Conservation (phyloP, 2,329 filamentous ascomycete species). For the Paraphoma chrysanthemicola region DNA sequence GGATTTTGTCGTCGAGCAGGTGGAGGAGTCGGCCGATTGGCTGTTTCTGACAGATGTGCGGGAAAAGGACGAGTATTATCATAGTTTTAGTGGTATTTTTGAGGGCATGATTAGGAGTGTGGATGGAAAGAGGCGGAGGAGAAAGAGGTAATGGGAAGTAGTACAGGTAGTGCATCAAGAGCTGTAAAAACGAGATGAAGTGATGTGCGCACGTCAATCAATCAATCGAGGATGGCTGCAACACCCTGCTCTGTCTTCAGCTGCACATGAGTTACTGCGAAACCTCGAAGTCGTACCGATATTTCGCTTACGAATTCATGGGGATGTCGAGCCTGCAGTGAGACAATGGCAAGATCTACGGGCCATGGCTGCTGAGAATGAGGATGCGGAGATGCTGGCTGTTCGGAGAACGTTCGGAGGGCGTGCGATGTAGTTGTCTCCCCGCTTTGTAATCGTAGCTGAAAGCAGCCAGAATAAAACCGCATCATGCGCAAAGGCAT, state of each 20-base stretch:
- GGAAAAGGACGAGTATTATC: slow-evolving; percentile 35
- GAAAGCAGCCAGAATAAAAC: too few species aligned
- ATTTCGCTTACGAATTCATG: too few species aligned
- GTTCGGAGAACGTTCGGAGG: neutral
- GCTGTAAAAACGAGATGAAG: neutral
- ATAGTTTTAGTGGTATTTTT: slow-evolving; percentile 35
- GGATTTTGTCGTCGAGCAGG: slow-evolving; percentile 37
- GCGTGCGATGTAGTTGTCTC: neutral
- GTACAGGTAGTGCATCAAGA: neutral
- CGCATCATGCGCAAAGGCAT: too few species aligned
- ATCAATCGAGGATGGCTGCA: too few species aligned
- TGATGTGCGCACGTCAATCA: neutral
- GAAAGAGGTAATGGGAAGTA: neutral
- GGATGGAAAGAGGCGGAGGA: slow-evolving; percentile 10
- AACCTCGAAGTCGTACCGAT: too few species aligned
- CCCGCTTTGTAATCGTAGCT: too few species aligned
- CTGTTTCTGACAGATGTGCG: slow-evolving; percentile 34
- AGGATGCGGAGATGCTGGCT: neutral
- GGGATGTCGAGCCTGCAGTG: too few species aligned
- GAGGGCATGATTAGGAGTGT: slow-evolving; percentile 27
- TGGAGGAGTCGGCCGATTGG: slow-evolving; percentile 39
- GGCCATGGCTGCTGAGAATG: neutral
- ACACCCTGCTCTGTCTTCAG: too few species aligned
- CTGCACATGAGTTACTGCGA: too few species aligned
- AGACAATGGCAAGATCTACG: neutral